Conservation (phyloP, 208 protist species). For the Leishmania mexicana region DNA sequence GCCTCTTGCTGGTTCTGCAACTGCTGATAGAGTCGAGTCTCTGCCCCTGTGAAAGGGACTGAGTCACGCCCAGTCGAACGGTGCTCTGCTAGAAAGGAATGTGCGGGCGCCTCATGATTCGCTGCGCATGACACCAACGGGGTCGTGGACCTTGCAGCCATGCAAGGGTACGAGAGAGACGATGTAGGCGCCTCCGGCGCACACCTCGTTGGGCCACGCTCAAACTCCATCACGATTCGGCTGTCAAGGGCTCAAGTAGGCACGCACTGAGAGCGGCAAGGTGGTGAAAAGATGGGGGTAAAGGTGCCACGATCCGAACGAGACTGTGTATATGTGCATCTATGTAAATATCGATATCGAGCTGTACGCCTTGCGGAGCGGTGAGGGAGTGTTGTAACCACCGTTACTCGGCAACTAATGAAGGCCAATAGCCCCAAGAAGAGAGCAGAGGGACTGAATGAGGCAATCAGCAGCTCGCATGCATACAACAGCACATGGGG, state of each 20-base stretch:
- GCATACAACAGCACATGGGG: not conserved
- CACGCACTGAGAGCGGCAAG: not conserved
- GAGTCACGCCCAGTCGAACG: no score
- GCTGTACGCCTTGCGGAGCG: not conserved
- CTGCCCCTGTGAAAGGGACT: not conserved
- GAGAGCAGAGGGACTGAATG: not conserved
- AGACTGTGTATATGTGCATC: not conserved
- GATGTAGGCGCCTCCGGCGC: slow-evolving; percentile 5
- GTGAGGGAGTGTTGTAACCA: not conserved
- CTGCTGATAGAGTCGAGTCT: no score
- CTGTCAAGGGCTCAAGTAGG: not conserved
- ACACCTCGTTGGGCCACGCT: slow-evolving; percentile 10
- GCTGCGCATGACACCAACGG: not conserved
- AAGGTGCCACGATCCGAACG: not conserved
- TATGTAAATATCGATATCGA: not conserved
- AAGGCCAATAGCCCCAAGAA: not conserved
- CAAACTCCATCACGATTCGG: slow-evolving; percentile 13
- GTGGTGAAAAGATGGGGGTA: not conserved
- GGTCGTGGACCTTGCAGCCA: not conserved
- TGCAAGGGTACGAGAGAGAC: not conserved
- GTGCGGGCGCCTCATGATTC: not conserved
- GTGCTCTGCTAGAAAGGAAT: not conserved
- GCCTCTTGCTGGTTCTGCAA: not conserved
- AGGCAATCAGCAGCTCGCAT: not conserved
- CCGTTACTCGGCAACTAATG: not conserved